A percentile compares a stretch with the other conserved stretches of the same genome.
Conservation (phyloP, 2,329 filamentous ascomycete genomes). For the Xenosphaeropsis pyriputrescens region DNA sequence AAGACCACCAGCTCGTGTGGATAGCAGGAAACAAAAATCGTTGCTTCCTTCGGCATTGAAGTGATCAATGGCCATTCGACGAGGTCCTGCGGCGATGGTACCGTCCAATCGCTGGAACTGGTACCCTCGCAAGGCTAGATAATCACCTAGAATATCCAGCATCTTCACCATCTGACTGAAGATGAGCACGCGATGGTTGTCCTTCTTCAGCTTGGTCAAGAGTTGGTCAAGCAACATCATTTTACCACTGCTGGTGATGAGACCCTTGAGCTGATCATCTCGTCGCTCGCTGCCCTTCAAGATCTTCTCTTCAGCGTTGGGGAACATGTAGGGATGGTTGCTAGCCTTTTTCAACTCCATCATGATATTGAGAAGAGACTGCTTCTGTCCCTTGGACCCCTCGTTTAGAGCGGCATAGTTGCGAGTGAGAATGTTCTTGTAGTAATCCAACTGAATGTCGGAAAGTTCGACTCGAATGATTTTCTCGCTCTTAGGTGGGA, state of each 20-base stretch:
- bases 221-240: conserved; percentile 98
- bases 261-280: conserved; percentile 80
- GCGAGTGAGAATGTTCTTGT: conserved; percentile 95
- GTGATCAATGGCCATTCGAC: conserved; percentile 91
- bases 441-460: conserved; percentile 92
- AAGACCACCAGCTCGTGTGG: conserved; percentile 89
- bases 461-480: conserved; percentile 96
- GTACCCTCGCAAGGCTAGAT: conserved; percentile 84
- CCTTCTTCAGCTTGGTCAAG: conserved; percentile 82
- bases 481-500: conserved; percentile 95
- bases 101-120: conserved; percentile 91
- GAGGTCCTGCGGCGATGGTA: conserved; percentile 76
- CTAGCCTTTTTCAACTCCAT: conserved; percentile 99
- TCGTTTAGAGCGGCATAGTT: conserved; percentile 93
- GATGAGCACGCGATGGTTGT: conserved; percentile 90
- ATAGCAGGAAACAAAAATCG: conserved; percentile 92
- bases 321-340: conserved; percentile 97
- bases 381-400: conserved; percentile 79
- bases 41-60: conserved; percentile 95
- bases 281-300: conserved; percentile 65
- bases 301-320: conserved; percentile 81
- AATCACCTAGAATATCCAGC: conserved; percentile 91
- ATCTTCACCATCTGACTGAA: conserved; percentile 99
- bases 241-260: conserved; percentile 96
- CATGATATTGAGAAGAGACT: conserved; percentile 93